These are phyloP conservation scores for Podospora comata DNA, from an alignment of 495 filamentous ascomycete species.

Conservation along the genomic window DNA sequence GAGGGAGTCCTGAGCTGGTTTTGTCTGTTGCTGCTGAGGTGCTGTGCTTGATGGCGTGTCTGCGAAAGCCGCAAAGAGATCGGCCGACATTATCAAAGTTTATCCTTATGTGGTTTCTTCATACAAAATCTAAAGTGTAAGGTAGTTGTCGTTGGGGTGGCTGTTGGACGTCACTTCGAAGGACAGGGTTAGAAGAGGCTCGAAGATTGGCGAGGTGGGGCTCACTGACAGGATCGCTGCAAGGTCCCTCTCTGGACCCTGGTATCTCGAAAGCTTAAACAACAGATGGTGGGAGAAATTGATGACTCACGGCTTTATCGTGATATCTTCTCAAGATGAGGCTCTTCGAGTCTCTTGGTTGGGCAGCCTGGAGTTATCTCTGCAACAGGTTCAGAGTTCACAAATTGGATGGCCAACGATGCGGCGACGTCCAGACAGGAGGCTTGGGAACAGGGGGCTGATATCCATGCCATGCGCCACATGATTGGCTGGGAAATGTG, in stretches of 20 bases:
- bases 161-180: background rate
- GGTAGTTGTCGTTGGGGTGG: background rate
- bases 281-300: background rate
- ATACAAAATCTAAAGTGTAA: background rate
- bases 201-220: background rate
- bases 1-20: slow-evolving; percentile 23
- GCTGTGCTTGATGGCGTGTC: slow-evolving; percentile 31
- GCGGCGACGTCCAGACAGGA: slow-evolving; percentile 13
- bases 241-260: background rate
- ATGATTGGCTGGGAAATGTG: slow-evolving; percentile 13
- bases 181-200: slow-evolving; percentile 3
- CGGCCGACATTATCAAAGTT: slow-evolving; percentile 60
- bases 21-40: slow-evolving; percentile 28
- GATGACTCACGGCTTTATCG: background rate
- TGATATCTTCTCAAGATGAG: background rate
- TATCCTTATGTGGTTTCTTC: background rate
- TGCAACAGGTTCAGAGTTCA: slow-evolving; percentile 10
- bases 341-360: background rate
- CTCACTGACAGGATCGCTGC: background rate
- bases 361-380: background rate
- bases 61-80: slow-evolving; percentile 71
- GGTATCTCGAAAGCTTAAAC: background rate
- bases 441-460: slow-evolving; percentile 10
- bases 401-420: slow-evolving; percentile 17
- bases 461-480: slow-evolving; percentile 4